These are phyloP conservation scores for Cutaneotrichosporon spelunceum DNA, from an alignment of 1,284 basidiomycete species.

Conservation along the genomic window DNA sequence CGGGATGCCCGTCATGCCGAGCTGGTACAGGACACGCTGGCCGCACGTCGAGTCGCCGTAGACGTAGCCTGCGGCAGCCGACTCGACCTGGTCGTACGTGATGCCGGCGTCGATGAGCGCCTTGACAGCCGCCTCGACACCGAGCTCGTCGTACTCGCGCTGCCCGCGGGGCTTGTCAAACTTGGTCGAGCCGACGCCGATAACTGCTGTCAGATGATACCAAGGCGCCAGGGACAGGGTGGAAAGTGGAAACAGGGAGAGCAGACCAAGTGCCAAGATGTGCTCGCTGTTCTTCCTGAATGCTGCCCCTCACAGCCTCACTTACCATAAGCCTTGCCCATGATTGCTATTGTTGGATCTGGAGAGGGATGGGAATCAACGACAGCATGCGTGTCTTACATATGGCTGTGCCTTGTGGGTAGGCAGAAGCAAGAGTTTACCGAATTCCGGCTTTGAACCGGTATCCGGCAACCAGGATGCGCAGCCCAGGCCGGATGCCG, in stretches of 20 bases:
- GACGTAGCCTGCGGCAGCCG: constrained; percentile 21
- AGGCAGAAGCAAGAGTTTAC: neutral
- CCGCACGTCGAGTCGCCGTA: constrained; percentile 26
- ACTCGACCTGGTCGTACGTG: constrained; percentile 23
- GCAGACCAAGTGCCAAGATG: no score
- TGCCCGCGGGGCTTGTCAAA: constrained; percentile 27
- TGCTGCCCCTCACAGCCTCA: neutral
- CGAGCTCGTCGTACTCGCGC: constrained; percentile 26
- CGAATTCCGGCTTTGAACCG: neutral
- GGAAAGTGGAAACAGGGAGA: no score
- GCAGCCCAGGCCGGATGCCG: neutral
- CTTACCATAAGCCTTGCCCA: constrained; percentile 6
- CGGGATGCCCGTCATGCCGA: constrained; percentile 27
- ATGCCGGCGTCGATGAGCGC: constrained; percentile 24
- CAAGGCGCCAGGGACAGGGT: no score
- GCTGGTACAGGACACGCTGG: constrained; percentile 26
- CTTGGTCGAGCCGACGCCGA: constrained; percentile 29
- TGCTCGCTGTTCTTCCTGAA: no score
- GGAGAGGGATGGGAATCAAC: neutral
- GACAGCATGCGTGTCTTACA: neutral
- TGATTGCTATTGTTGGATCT: neutral
- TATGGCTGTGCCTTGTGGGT: neutral
- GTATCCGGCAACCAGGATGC: neutral
- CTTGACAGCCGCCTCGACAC: constrained; percentile 27
- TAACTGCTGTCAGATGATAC: constrained; percentile 17